These are phyloP conservation scores for Saposhnikovia divaricata DNA, from an alignment of 129 eudicot genomes.

Conservation along the genomic window DNA sequence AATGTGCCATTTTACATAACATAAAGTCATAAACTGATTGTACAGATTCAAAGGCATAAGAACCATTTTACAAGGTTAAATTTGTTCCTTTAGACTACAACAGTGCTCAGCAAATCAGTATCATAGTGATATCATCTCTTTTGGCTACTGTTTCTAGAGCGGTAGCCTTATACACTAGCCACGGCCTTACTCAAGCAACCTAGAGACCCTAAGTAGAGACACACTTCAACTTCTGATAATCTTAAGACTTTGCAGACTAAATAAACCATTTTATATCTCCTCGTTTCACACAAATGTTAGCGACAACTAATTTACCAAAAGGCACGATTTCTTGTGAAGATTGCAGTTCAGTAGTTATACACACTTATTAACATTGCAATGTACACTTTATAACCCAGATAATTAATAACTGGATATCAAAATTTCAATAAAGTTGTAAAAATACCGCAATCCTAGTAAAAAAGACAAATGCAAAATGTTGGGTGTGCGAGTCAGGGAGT, in stretches of 20 bases:
- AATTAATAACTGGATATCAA: neutral
- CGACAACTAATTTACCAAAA: neutral
- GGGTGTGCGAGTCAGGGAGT: neutral
- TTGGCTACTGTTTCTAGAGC: neutral
- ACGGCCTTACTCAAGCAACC: neutral
- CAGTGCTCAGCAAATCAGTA: neutral
- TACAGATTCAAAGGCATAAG: neutral
- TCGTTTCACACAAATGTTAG: neutral
- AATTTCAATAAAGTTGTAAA: neutral
- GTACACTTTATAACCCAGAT: neutral
- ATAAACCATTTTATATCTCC: neutral
- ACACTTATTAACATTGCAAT: neutral
- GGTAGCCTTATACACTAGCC: no score
- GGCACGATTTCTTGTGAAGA: neutral
- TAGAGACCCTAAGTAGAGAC: neutral
- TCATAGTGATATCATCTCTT: neutral
- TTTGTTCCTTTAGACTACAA: neutral
- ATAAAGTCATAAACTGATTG: neutral
- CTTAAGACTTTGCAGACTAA: neutral
- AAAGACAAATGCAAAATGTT: neutral
- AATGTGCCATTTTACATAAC: constrained; percentile 12
- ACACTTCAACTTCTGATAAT: neutral
- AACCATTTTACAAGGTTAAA: neutral
- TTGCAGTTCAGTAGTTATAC: neutral
- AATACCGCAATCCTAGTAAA: no score